Conservation (phyloP, 148 eudicot species). For the Rhododendron molle region DNA sequence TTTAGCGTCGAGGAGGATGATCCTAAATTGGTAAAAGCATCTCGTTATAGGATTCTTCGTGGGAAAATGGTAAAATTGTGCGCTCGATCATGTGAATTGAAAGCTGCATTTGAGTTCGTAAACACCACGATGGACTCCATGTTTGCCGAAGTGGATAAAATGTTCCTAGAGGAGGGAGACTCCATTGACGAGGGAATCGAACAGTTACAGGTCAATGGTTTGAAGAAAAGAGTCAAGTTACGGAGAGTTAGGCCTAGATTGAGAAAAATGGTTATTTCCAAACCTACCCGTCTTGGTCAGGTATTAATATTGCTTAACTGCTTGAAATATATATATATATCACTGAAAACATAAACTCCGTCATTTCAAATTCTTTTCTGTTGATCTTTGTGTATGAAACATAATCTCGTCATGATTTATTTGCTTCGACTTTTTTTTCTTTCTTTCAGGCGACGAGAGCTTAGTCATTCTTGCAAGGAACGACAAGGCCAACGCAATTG, state of each 20-base stretch:
- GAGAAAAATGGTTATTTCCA: background rate
- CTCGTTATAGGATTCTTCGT: background rate
- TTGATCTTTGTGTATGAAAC: too few species aligned
- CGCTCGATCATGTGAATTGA: background rate
- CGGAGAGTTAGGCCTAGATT: background rate
- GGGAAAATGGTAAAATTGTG: background rate
- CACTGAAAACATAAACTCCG: too few species aligned
- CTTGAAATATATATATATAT: too few species aligned
- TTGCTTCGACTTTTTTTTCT: background rate
- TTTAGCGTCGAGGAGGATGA: background rate
- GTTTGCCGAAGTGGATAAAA: background rate
- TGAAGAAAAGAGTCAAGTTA: background rate
- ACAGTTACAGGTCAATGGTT: background rate
- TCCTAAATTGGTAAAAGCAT: background rate
- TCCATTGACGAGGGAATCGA: background rate
- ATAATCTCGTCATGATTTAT: background rate
- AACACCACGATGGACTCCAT: background rate
- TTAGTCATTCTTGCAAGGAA: background rate
- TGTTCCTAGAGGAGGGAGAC: background rate
- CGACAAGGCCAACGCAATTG: background rate
- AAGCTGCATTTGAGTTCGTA: background rate
- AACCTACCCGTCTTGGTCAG: background rate
- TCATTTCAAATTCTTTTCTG: background rate
- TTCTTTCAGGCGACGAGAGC: background rate
- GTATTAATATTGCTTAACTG: background rate